Percentiles rank a stretch among this genome's conserved stretches.
Conservation (phyloP, 2,329 filamentous ascomycete genomes). For the Colletotrichum lentis region DNA sequence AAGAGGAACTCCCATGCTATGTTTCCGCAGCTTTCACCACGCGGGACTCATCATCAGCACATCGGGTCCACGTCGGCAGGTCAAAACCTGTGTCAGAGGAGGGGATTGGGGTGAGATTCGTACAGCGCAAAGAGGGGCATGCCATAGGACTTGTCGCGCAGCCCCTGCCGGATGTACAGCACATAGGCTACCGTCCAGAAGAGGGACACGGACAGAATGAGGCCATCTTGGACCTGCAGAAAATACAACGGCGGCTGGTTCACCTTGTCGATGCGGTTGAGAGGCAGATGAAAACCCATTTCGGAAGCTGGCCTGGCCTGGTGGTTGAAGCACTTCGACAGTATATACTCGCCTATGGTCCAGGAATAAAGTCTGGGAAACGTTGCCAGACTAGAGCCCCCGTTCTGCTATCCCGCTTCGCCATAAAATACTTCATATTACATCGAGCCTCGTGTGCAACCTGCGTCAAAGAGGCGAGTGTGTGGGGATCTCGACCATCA, state of each 20-base stretch:
- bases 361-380: no score
- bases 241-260: background rate
- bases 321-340: background rate
- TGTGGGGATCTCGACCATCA: no score
- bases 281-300: background rate
- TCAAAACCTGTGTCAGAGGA: background rate
- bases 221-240: background rate
- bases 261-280: background rate
- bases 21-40: background rate
- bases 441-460: no score
- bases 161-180: background rate
- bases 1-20: constrained; percentile 1
- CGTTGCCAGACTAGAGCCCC: no score
- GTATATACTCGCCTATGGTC: no score
- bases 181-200: background rate
- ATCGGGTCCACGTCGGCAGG: no score
- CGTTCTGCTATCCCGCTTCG: no score
- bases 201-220: background rate
- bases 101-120: background rate
- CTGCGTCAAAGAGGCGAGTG: no score
- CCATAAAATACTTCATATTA: no score
- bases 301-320: background rate
- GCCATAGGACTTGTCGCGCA: constrained; percentile 1
- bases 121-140: background rate
- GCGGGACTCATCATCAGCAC: no score